Conservation (phyloP, 2,329 filamentous ascomycete genomes). For the Graphilbum fragrans region DNA sequence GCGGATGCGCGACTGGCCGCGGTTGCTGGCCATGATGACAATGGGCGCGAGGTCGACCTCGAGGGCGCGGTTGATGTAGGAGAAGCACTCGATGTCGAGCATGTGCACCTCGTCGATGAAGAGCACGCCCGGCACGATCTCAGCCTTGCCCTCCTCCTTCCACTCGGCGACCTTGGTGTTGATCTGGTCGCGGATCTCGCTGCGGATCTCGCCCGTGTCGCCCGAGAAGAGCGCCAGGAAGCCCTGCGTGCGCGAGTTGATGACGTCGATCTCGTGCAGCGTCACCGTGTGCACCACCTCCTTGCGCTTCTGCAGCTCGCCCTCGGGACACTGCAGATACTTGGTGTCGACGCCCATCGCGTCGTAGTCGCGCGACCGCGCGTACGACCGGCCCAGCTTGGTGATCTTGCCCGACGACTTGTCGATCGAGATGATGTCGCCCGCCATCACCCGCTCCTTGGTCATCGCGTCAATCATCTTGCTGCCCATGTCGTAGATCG, state of each 20-base stretch:
- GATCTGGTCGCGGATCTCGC: conserved; percentile 96
- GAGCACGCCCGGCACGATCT: conserved; percentile 91
- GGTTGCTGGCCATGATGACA: conserved; percentile 98
- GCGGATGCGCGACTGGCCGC: conserved; percentile 80
- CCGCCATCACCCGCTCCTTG: conserved; percentile 97
- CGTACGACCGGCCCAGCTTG: conserved; percentile 89
- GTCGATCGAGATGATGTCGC: conserved; percentile 96
- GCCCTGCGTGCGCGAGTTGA: conserved; percentile 97
- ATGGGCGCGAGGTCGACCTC: conserved; percentile 92
- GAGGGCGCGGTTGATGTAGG: conserved; percentile 92
- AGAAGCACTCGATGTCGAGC: conserved; percentile 99
- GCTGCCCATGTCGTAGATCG: conserved; percentile 97
- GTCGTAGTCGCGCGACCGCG: conserved; percentile 92
- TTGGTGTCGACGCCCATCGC: conserved; percentile 98
- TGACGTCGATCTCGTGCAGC: conserved; percentile 96
- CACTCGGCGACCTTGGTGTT: conserved; percentile 98
- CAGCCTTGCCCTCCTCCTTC: conserved; percentile 98
- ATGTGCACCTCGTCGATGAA: conserved; percentile 99
- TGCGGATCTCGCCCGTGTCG: conserved; percentile 94
- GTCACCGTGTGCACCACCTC: conserved; percentile 96
- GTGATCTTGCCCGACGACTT: conserved; percentile 98
- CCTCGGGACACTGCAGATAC: conserved; percentile 94
- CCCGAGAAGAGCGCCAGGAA: conserved; percentile 96
- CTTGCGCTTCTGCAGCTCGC: conserved; percentile 92
- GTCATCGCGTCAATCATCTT: conserved; percentile 99